A percentile compares a stretch with the other conserved stretches of the same genome.
These are phyloP conservation scores for Sporothrix sp. DNA, from an alignment of 2,329 filamentous ascomycete species.

Conservation along the genomic window DNA sequence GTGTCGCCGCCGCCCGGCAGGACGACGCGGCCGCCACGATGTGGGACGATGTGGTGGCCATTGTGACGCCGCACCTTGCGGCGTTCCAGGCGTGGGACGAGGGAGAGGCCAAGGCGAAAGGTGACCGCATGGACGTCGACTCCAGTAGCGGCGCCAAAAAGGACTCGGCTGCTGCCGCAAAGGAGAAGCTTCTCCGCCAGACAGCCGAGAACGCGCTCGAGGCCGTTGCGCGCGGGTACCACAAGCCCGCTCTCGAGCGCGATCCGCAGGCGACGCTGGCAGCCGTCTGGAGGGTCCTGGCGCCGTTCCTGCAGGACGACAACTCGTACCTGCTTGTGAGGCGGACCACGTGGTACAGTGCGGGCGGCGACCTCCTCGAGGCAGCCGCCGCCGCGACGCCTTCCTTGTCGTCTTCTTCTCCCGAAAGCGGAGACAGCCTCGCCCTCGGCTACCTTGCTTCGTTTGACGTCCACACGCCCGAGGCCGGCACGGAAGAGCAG, in stretches of 20 bases:
- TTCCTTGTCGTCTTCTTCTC: constrained; percentile 20
- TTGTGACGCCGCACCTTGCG: constrained; percentile 55
- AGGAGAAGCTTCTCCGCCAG: constrained; percentile 32
- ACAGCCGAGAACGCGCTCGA: constrained; percentile 42
- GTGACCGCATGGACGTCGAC: constrained; percentile 9
- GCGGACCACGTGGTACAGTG: constrained; percentile 43
- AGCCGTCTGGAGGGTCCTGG: constrained; percentile 31
- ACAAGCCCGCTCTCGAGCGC: constrained; percentile 29
- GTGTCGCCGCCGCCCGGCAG: constrained; percentile 60
- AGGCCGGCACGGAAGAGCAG: constrained; percentile 43
- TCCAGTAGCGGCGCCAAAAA: constrained; percentile 1
- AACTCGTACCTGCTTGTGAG: constrained; percentile 34
- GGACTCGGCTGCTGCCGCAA: constrained; percentile 18
- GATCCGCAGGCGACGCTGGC: constrained; percentile 30
- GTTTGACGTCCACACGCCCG: constrained; percentile 36
- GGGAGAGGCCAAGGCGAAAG: constrained; percentile 37
- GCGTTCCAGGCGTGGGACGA: constrained; percentile 47
- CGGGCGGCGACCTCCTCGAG: constrained; percentile 37
- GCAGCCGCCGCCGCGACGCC: constrained; percentile 25
- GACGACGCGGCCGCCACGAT: constrained; percentile 50
- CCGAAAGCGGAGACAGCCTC: constrained; percentile 18
- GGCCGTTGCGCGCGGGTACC: constrained; percentile 41
- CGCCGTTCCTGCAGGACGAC: constrained; percentile 29
- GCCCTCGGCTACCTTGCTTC: constrained; percentile 34
- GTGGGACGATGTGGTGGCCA: constrained; percentile 53